Base-by-base conservation (phyloP, 2,329 filamentous ascomycete species). In the Hymenoscyphus occultus region DNA sequence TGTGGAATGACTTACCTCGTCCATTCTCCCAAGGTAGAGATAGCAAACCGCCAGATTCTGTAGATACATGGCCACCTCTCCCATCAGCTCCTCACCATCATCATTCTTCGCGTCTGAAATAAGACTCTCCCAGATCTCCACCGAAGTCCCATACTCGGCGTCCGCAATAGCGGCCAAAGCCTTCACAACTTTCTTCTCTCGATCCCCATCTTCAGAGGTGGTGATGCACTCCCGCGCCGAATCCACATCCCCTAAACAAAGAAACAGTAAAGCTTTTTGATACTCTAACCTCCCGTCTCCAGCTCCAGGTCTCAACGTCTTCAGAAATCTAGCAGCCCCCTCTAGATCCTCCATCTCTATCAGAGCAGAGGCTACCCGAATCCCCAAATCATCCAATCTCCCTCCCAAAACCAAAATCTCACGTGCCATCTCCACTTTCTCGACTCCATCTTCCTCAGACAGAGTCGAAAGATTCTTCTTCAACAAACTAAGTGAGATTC, bases 261-360 rank as follows among this genome's bases (percentile, higher is more conserved):
- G 79, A 82, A 88, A 91, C 42, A 97, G 78, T 45, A 98, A 80
- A 2, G 89, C 85, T 67, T 81, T 82, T 4, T 84, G 80, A 13
- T 82, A 76, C 2, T 77, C 76, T 70, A 76, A 79, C 78, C 22
- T 77, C 74, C 71, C 79, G 72, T 22, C 77, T 72, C 74, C 73
- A 71, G 16, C 75, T 76, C 60, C 75, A 3, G 68, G 28, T 10
- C 66, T 79, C 14, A 96, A 76, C 3, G 82, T 86, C 22, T 81
- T 80, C 1, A 99, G 79, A 72, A 96, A 92, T 39, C 89, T 81
- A 0, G 84, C 86, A 0, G 94, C 95, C 4, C 91, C 92, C 2
- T 90, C 86, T 0, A 96, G 76, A 74, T 99, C 94, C 9, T 92
- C 92, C 88, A 97, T 96, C 76, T 95, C 91, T 5, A 94, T 83